Evolutionary conservation across 371 early-diverging fungal genomes (phyloP).

Genomic region (Circinella minor): DNA sequence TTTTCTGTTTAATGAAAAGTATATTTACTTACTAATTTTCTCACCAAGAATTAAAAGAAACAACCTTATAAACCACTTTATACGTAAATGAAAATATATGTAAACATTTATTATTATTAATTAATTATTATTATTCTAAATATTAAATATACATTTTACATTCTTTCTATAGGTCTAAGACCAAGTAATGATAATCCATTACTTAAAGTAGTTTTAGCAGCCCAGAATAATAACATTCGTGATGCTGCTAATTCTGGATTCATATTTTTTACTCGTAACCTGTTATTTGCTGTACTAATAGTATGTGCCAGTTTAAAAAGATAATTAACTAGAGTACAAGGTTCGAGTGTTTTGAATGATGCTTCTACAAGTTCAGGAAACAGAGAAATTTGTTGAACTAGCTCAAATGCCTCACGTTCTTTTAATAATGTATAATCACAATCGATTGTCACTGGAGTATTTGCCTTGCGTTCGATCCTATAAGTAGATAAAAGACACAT

Average conservation of each 20-base stretch:
- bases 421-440: conserved; percentile 56
- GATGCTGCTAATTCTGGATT: conserved; percentile 73
- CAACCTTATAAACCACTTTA: no score
- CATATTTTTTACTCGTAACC: conserved; percentile 75
- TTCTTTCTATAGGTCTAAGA: conserved; percentile 78
- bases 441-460: conserved; percentile 19
- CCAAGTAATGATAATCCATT: conserved; percentile 85
- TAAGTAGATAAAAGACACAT: background rate
- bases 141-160: conserved; percentile 55
- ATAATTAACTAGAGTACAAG: conserved; percentile 88
- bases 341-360: conserved; percentile 74
- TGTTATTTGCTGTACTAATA: conserved; percentile 74
- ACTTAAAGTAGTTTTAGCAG: conserved; percentile 77
- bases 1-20: no score
- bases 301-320: conserved; percentile 80
- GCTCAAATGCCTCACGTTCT: conserved; percentile 71
- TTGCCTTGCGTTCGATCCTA: conserved; percentile 50
- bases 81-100: no score
- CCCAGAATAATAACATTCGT: conserved; percentile 76
- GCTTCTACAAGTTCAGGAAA: conserved; percentile 82
- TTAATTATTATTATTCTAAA: no score
- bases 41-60: no score
- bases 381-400: conserved; percentile 78
- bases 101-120: no score
- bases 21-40: no score